phyloP scores from a whole-genome alignment of 1,284 basidiomycete species.

The Meira nashicola region DNA sequence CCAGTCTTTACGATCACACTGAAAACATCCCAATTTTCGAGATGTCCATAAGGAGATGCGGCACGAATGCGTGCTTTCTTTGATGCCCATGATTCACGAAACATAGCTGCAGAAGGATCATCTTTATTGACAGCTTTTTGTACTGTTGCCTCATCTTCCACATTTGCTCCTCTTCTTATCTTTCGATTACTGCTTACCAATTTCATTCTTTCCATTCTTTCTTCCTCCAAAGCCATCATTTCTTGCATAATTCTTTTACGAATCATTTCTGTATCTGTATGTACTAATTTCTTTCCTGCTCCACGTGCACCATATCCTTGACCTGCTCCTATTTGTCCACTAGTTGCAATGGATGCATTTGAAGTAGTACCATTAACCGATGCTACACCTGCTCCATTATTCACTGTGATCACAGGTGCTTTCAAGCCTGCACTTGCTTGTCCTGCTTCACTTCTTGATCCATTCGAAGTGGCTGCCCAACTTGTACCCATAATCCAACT shows the following conservation, averaged over 20 bases:
- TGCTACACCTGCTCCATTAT: not conserved
- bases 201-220: conserved; percentile 90
- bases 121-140: conserved; percentile 87
- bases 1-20: conserved; percentile 99
- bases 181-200: conserved; percentile 54
- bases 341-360: not conserved
- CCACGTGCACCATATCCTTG: no score
- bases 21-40: conserved; percentile 74
- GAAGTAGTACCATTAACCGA: not conserved
- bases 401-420: conserved; percentile 19
- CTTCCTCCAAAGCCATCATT: conserved; percentile 94
- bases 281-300: conserved; percentile 28
- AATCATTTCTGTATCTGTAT: conserved; percentile 64
- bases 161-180: conserved; percentile 54
- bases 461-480: conserved; percentile 25
- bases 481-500: conserved; percentile 46
- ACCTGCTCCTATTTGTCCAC: not conserved
- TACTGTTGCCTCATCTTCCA: conserved; percentile 64
- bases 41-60: conserved; percentile 88
- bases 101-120: conserved; percentile 84
- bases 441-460: conserved; percentile 30
- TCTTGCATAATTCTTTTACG: conserved; percentile 95
- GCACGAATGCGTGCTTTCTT: conserved; percentile 94
- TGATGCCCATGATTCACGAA: conserved; percentile 87
- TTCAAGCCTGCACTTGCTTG: conserved; percentile 37